Evolutionary conservation across 257 asterid genomes (phyloP), one percentile per base, ranked within the genome.

Genomic region (Solanum tarijense): DNA sequence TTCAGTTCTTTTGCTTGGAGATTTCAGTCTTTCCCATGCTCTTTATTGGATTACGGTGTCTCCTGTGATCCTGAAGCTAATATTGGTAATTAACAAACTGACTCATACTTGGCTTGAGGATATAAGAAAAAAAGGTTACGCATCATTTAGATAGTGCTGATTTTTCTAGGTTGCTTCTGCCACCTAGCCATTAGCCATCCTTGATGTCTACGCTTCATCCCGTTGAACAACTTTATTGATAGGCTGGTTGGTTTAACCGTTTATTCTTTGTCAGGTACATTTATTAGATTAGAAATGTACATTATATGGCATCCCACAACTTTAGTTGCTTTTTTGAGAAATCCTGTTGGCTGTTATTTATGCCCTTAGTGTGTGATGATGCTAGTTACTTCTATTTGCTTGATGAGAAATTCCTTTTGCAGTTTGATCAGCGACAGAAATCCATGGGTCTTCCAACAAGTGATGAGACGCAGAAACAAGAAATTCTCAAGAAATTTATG

Each of bases 391-490:
- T 72, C 39, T 35, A 6, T 34, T 21, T 74, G n/a, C 43, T 23
- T 78, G 89, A 48, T 43, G 86, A 73, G 25, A 86, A 85, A 75
- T 82, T 29, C 68, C 23, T 69, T 84, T 55, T 74, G 74, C 92
- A 94, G 95, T 93, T 92, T 87, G 98, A 93, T 87, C 97, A 94
- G 85, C 88, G 96, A 66, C 98, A 94, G 90, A 95, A 95, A 82
- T 94, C 94, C 78, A 94, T 91, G 98, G 98, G 98, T 34, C 95
- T 74, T 65, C 98, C 98, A 14, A 91, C 96, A 12, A 91, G 96
- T 55, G 98, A 95, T 72, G 98, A 96, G 87, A 88, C 93, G 89
- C 94, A 92, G 92, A 95, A 96, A 90, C 94, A 95, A 83, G 97
- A 95, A 6, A 48, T 96, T 60, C 69, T 93, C 93, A 93, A 93